Evolutionary conservation across 2,329 filamentous ascomycete species (phyloP).

Genomic region (Rhinocladiella mackenziei): DNA sequence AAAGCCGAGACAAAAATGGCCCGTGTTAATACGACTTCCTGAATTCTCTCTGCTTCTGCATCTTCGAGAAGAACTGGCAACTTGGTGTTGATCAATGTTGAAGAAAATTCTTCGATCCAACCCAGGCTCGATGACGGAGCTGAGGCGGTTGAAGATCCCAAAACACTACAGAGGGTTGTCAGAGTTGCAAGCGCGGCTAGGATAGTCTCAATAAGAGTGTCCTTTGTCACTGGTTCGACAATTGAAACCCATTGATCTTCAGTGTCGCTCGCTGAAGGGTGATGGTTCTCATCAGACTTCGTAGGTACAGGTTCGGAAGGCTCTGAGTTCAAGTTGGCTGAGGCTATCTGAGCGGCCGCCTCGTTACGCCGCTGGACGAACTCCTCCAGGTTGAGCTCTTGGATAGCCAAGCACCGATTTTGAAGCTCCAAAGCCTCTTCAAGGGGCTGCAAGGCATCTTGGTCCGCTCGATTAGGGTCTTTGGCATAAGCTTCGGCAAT

Average conservation of each 20-base stretch:
- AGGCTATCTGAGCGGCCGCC: slow-evolving; percentile 13
- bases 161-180: slow-evolving; percentile 50
- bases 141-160: slow-evolving; percentile 35
- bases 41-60: slow-evolving; percentile 38
- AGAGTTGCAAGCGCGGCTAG: slow-evolving; percentile 59
- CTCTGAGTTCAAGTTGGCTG: slow-evolving; percentile 9
- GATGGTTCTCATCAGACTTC: slow-evolving; percentile 34
- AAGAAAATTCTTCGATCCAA: slow-evolving; percentile 57
- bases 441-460: slow-evolving; percentile 50
- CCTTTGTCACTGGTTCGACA: slow-evolving; percentile 62
- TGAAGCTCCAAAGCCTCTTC: slow-evolving; percentile 61
- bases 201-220: slow-evolving; percentile 64
- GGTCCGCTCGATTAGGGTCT: slow-evolving; percentile 45
- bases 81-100: slow-evolving; percentile 50
- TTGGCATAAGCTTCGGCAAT: slow-evolving; percentile 58
- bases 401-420: slow-evolving; percentile 52
- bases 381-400: slow-evolving; percentile 49
- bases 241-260: slow-evolving; percentile 58
- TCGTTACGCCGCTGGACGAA: slow-evolving; percentile 39
- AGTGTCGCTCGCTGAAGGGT: slow-evolving; percentile 5
- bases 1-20: slow-evolving; percentile 56
- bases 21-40: slow-evolving; percentile 52
- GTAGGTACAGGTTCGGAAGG: slow-evolving; percentile 18
- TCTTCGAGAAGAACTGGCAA: slow-evolving; percentile 51
- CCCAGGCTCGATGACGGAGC: slow-evolving; percentile 45